These are phyloP conservation scores for Pseudoscleropodium purum DNA, from an alignment of 225 moss, liverwort and hornwort species.

Conservation along the genomic window DNA sequence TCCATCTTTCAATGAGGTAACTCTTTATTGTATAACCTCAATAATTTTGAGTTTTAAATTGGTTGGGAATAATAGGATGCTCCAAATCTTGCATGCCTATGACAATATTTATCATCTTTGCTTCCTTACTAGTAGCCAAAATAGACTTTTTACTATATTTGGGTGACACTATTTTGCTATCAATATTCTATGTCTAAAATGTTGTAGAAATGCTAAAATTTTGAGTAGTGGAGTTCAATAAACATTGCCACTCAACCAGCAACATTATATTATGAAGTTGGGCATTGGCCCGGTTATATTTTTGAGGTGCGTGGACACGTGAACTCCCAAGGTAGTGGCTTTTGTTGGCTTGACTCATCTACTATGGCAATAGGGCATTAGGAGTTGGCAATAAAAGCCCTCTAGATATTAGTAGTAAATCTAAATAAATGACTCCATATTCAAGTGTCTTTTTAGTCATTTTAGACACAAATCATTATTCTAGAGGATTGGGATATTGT, in stretches of 20 bases:
- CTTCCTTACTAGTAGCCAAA: neutral
- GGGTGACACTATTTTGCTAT: neutral
- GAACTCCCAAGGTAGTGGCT: neutral
- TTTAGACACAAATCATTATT: fast-evolving
- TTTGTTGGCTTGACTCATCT: fast-evolving
- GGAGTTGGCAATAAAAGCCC: fast-evolving
- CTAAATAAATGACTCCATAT: neutral
- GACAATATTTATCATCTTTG: neutral
- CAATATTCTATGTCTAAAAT: neutral
- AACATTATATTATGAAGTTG: neutral
- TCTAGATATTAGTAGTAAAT: too few relatives aligned
- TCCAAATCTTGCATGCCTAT: neutral
- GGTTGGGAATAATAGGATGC: neutral
- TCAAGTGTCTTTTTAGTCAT: neutral
- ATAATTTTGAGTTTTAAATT: neutral
- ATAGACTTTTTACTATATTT: neutral
- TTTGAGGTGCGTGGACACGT: neutral
- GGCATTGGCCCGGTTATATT: neutral
- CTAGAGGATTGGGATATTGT: neutral
- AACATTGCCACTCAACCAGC: neutral
- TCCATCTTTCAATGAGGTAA: neutral
- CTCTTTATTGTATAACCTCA: neutral
- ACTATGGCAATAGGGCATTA: neutral
- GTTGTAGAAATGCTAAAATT: neutral
- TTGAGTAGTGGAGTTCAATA: neutral